Percentiles rank a stretch among this genome's conserved stretches.
These are phyloP conservation scores for Dissophora ornata DNA, from an alignment of 192 early-diverging fungal genomes.

Conservation along the genomic window DNA sequence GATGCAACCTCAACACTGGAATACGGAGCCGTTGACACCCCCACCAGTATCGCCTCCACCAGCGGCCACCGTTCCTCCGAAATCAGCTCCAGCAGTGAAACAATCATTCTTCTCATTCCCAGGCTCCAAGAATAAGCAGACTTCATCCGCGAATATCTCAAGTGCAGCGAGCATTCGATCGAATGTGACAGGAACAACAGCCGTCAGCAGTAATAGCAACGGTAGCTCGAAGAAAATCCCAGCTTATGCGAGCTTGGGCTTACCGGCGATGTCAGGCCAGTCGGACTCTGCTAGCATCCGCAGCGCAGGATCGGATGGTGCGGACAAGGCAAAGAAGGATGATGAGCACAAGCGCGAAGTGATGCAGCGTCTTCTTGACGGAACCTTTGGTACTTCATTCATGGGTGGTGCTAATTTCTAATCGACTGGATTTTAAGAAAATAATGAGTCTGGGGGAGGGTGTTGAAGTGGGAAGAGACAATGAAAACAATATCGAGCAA, in stretches of 20 bases:
- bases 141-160: neutral
- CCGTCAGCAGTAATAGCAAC: neutral
- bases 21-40: slow-evolving; percentile 46
- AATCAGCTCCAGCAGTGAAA: slow-evolving; percentile 20
- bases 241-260: slow-evolving; percentile 7
- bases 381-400: slow-evolving; percentile 17
- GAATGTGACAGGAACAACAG: slow-evolving; percentile 8
- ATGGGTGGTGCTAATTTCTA: neutral
- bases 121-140: slow-evolving; percentile 40
- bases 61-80: slow-evolving; percentile 3
- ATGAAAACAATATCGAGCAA: too few relatives aligned
- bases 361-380: slow-evolving; percentile 31
- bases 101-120: slow-evolving; percentile 51
- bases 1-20: slow-evolving; percentile 39
- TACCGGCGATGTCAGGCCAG: slow-evolving; percentile 8
- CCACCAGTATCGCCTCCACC: slow-evolving; percentile 49
- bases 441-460: neutral
- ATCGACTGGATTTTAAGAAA: too few relatives aligned
- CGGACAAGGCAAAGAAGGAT: slow-evolving; percentile 23
- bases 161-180: slow-evolving; percentile 31
- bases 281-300: slow-evolving; percentile 20
- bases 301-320: slow-evolving; percentile 16
- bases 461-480: neutral
- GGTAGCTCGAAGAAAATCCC: slow-evolving; percentile 8
- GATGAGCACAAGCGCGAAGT: slow-evolving; percentile 43